Evolutionary conservation across 208 protist genomes (phyloP).

Genomic region (Sergeia podlipaevii): DNA sequence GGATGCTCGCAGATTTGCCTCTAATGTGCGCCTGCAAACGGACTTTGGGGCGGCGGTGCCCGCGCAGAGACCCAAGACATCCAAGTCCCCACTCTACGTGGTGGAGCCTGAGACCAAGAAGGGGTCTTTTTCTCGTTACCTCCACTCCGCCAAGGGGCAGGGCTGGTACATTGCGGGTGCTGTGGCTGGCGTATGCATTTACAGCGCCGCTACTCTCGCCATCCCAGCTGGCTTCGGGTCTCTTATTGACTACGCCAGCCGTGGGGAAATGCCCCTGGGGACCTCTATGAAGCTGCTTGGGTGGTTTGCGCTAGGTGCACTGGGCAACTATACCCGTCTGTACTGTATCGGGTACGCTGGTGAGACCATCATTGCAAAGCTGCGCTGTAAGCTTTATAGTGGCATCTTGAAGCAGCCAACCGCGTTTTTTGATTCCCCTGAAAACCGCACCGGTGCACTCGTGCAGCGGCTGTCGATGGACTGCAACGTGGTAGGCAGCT

Average conservation of each 20-base stretch:
- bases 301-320: conserved; percentile 61
- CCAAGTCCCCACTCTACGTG: conserved; percentile 43
- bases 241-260: conserved; percentile 81
- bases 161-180: conserved; percentile 55
- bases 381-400: conserved; percentile 60
- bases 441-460: conserved; percentile 72
- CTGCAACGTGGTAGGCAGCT: conserved; percentile 82
- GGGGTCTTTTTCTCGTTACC: conserved; percentile 63
- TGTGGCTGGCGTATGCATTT: conserved; percentile 58
- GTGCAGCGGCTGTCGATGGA: conserved; percentile 86
- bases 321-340: conserved; percentile 69
- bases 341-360: conserved; percentile 73
- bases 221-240: conserved; percentile 78
- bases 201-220: conserved; percentile 76
- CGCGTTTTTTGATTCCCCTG: conserved; percentile 76
- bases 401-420: conserved; percentile 61
- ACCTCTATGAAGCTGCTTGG: conserved; percentile 75
- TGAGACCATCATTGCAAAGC: conserved; percentile 69
- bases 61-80: conserved; percentile 52
- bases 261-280: conserved; percentile 70
- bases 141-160: conserved; percentile 44
- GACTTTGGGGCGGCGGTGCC: conserved; percentile 69
- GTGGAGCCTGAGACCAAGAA: conserved; percentile 49
- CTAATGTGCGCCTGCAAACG: conserved; percentile 43
- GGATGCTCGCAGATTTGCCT: conserved; percentile 20